Evolutionary conservation across 495 filamentous ascomycete species (phyloP).

Genomic region (Talaromyces proteolyticus): DNA sequence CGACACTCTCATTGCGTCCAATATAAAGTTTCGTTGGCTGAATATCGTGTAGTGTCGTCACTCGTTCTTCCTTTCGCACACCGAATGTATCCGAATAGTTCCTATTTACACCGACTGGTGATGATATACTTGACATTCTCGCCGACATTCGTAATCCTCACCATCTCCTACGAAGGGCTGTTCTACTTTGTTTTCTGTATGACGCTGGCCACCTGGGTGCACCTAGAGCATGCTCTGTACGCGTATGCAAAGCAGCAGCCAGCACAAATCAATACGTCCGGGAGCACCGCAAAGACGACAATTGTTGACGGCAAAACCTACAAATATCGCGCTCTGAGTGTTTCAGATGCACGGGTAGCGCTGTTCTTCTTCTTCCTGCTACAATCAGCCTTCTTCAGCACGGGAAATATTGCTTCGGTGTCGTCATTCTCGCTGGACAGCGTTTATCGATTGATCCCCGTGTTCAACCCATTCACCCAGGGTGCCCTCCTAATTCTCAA

Average conservation of each 20-base stretch:
- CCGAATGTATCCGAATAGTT: slow-evolving; percentile 70
- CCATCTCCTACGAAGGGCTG: slow-evolving; percentile 94
- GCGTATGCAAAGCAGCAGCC: slow-evolving; percentile 26
- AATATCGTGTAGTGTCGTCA: slow-evolving; percentile 52
- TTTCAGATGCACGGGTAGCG: slow-evolving; percentile 78
- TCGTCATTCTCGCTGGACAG: slow-evolving; percentile 92
- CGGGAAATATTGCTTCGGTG: slow-evolving; percentile 91
- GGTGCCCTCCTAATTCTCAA: slow-evolving; percentile 84
- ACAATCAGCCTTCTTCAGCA: slow-evolving; percentile 95
- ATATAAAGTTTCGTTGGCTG: no score
- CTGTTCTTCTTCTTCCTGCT: slow-evolving; percentile 94
- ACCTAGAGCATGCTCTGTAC: slow-evolving; percentile 77
- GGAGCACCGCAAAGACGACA: slow-evolving; percentile 13
- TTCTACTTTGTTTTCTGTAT: slow-evolving; percentile 91
- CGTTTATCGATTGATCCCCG: slow-evolving; percentile 83
- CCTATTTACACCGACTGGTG: slow-evolving; percentile 86
- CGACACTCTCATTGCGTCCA: no score
- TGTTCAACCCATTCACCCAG: slow-evolving; percentile 93
- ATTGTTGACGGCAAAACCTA: slow-evolving; percentile 30
- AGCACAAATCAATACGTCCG: slow-evolving; percentile 18
- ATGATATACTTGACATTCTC: slow-evolving; percentile 91
- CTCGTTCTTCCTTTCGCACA: slow-evolving; percentile 77
- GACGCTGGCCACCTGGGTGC: slow-evolving; percentile 83
- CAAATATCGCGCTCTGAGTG: slow-evolving; percentile 63
- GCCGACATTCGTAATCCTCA: slow-evolving; percentile 91